Conservation (phyloP, 495 filamentous ascomycete species). For the Xylaria bambusicola region DNA sequence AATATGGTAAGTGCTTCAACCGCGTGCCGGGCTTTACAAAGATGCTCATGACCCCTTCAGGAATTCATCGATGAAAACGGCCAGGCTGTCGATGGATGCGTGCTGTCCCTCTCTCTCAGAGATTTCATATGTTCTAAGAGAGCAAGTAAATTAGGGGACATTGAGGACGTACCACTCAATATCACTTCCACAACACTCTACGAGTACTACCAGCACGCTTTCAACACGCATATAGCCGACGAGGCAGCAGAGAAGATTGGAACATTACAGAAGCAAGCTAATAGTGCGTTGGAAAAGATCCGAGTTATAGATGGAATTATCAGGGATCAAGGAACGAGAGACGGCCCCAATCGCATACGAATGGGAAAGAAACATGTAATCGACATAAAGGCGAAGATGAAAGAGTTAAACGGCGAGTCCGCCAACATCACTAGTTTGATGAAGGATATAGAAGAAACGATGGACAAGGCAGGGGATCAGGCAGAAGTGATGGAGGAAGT, state of each 20-base stretch:
- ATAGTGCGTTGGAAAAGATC: neutral
- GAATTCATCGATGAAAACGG: constrained; percentile 1
- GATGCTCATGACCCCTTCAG: neutral
- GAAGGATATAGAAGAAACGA: neutral
- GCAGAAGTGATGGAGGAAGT: neutral
- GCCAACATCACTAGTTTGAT: neutral
- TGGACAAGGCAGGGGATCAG: neutral
- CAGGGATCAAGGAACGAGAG: neutral
- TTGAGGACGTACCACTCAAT: neutral
- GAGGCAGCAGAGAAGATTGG: neutral
- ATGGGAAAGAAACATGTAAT: neutral
- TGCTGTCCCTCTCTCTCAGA: neutral
- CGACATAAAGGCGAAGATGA: neutral
- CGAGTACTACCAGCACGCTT: neutral
- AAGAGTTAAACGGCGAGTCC: neutral
- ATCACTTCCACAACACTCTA: neutral
- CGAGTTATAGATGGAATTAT: neutral
- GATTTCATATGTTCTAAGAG: neutral
- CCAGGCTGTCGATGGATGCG: neutral
- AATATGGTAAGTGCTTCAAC: neutral
- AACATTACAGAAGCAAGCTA: neutral
- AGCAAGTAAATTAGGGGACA: neutral
- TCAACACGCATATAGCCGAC: neutral
- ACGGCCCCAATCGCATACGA: neutral
- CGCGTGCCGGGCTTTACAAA: neutral